These are phyloP conservation scores for Pigoraptor vietnamica DNA, from an alignment of 78 protist species.

Conservation along the genomic window DNA sequence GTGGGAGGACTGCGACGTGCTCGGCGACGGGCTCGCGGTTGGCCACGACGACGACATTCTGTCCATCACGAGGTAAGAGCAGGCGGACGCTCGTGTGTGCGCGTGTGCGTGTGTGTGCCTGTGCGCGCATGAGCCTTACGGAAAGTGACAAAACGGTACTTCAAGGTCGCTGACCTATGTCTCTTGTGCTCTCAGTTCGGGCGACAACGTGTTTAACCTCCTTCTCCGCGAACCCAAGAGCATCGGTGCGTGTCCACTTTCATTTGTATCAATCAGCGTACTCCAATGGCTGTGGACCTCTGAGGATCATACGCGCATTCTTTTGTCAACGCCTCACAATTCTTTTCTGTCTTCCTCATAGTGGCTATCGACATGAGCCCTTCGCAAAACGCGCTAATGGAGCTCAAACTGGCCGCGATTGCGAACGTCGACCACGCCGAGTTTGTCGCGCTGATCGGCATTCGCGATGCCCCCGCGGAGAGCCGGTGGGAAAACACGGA, in stretches of 20 bases:
- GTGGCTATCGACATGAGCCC: not conserved
- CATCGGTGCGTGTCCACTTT: not conserved
- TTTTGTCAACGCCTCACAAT: not conserved
- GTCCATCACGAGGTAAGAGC: not conserved
- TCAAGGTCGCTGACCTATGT: not conserved
- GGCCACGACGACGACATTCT: not conserved
- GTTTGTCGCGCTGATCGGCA: not conserved
- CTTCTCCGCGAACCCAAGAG: not conserved
- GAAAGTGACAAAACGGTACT: too few species aligned
- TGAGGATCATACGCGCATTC: not conserved
- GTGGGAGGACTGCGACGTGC: not conserved
- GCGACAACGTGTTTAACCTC: not conserved
- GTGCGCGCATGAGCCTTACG: too few species aligned
- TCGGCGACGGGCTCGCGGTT: not conserved
- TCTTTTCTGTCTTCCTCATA: not conserved
- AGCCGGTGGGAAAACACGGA: not conserved
- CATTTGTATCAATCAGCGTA: not conserved
- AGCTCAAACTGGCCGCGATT: not conserved
- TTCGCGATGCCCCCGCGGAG: not conserved
- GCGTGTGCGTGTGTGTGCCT: not conserved
- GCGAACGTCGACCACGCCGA: not conserved
- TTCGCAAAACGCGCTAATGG: not conserved
- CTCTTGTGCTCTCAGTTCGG: not conserved
- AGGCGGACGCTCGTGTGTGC: not conserved
- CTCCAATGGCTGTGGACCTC: not conserved